Evolutionary conservation across 257 asterid species (phyloP), one percentile per base, ranked within the genome.

Genomic region (Phtheirospermum japonicum): DNA sequence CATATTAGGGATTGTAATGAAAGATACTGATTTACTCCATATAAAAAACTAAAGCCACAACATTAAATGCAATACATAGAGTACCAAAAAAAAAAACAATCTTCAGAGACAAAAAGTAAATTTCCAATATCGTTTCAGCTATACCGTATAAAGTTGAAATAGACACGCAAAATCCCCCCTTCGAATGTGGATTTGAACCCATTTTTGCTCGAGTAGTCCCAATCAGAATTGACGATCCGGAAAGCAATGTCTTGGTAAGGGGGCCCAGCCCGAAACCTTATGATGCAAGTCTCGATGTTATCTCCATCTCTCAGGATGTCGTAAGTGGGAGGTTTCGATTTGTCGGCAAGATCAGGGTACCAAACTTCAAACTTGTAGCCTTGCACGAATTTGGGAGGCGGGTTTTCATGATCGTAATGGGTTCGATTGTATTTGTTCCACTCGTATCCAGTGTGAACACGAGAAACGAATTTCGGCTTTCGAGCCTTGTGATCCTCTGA

Each of bases 301-400:
- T 86, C 92, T 7, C 87, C 92, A 40, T 84, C 95, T 68, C 75
- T 86, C 70, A 79, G 89, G 4, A 86, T 82, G 20, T 78, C 66
- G 68, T 75, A 86, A 10, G 64, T 76, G 4, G 96, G 96, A 59
- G 94, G 84, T 66, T 64, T 79, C 3, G 79, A 55, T 66, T 87
- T 87, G 73, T 83, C 94, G 17, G 79, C 87, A 59, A 87, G 79
- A 69, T 87, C 96, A 0, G 96, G 96, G 53, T 85, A 85, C 70
- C 85, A 87, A 16, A 87, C 81, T 32, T 85, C 83, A 67, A 87
- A 83, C 63, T 87, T 87, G 72, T 85, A 87, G 1, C 96, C 94
- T 63, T 80, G 91, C 31, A 87, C 96, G 54, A 81, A 71, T 74
- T 87, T 85, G n/a, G 96, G 96, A 4, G 96, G 96, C 0, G 89